Base-by-base conservation (phyloP, 108 stramenopile species). In the Heterococcus sp. region DNA sequence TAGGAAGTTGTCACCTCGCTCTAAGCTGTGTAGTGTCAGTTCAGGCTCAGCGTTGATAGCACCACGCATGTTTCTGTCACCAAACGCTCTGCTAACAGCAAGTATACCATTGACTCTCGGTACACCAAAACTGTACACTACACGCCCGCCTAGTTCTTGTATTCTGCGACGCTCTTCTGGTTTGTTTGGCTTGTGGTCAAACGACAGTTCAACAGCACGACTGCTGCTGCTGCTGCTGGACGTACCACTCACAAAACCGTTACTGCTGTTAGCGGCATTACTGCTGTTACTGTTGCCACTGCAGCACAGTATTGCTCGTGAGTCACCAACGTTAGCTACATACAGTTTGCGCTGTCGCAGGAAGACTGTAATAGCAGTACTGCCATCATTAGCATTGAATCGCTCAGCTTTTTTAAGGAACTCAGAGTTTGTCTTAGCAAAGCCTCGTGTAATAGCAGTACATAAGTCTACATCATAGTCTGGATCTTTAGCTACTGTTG, bases 81-180 rank as follows among this genome's bases (percentile, higher is more conserved):
- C 96, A 69, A 97, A 93, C 27, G 96, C 92, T 2, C 96, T 86
- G 3, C 95, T 93, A 27, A 97, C 75, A 33, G 96, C 94, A 39
- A 97, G 84, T 75, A 94, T 96, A 31, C 96, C 95, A 88, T 97
- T 97, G 37, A 82, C 81, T 65, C 34, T 37, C 11, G 32, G 65
- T 2, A 82, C 5, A 11, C 81, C 81, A 32, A 82, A 74, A 46
- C 73, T 74, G 73, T 39, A 74, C 0, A 82, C 32, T 26, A 82
- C 81, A 31, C 67, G 71, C 39, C 81, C 81, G 66, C 66, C 66
- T n/a, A n/a, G n/a, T n/a, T n/a, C n/a, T n/a, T n/a, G n/a, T n/a
- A n/a, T n/a, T n/a, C n/a, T n/a, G n/a, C n/a, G n/a, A n/a, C n/a
- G n/a, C n/a, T n/a, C n/a, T n/a, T n/a, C n/a, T n/a, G n/a, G n/a